A percentile compares a stretch with the other conserved stretches of the same genome.
These are phyloP conservation scores for Ophiostoma sp. DNA, from an alignment of 2,329 filamentous ascomycete species.

Conservation along the genomic window DNA sequence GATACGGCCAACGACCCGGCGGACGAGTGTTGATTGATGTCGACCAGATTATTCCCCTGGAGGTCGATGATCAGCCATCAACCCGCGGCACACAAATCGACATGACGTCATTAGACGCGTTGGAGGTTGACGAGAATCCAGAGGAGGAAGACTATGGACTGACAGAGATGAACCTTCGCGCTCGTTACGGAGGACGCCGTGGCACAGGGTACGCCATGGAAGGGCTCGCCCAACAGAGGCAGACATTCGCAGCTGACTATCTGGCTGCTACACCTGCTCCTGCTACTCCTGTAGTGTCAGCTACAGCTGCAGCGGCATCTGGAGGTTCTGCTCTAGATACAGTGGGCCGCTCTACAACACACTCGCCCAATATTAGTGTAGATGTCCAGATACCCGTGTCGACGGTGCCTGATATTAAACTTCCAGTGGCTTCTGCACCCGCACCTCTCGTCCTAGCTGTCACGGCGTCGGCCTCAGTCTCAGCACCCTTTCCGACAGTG, in stretches of 20 bases:
- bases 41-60: background rate
- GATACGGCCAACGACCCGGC: background rate
- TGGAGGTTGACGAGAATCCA: constrained; percentile 19
- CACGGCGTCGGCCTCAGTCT: no score
- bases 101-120: background rate
- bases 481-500: no score
- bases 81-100: background rate
- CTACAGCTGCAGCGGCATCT: background rate
- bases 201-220: background rate
- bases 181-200: background rate
- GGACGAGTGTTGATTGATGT: background rate
- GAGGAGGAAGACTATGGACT: constrained; percentile 1
- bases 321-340: no score
- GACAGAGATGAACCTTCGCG: background rate
- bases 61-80: background rate
- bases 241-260: background rate
- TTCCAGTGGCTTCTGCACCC: background rate
- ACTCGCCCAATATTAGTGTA: background rate
- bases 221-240: background rate
- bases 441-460: background rate
- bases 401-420: background rate
- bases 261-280: background rate
- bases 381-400: background rate
- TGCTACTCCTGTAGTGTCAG: background rate
- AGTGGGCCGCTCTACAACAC: background rate